Conservation (phyloP, 352 stramenopile genomes). For the Chrysophaeum taylorii region DNA sequence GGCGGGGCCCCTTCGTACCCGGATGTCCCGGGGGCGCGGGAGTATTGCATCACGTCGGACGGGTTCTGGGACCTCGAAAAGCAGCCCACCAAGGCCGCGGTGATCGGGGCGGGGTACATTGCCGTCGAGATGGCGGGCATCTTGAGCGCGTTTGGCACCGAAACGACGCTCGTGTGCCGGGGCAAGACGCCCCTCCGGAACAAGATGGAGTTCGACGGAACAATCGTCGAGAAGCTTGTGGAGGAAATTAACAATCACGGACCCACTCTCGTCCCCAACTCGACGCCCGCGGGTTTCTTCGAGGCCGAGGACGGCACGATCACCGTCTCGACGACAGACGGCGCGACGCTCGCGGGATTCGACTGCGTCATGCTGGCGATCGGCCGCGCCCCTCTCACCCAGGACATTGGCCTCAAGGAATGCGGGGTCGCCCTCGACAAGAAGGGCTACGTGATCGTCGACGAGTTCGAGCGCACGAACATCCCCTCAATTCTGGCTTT, state of each 20-base stretch:
- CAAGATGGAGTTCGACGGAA: not conserved
- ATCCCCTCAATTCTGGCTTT: slow-evolving; percentile 73
- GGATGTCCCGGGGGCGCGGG: slow-evolving; percentile 52
- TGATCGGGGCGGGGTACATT: slow-evolving; percentile 86
- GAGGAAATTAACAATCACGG: slow-evolving; percentile 51
- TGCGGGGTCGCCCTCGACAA: slow-evolving; percentile 51
- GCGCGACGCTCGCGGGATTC: slow-evolving; percentile 46
- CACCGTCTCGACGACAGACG: slow-evolving; percentile 40
- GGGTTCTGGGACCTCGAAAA: slow-evolving; percentile 48
- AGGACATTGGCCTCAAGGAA: slow-evolving; percentile 56
- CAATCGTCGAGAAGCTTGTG: slow-evolving; percentile 48
- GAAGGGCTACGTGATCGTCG: slow-evolving; percentile 67
- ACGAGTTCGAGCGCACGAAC: slow-evolving; percentile 77
- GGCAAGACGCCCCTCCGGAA: slow-evolving; percentile 62
- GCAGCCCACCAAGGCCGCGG: slow-evolving; percentile 70
- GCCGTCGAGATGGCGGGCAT: slow-evolving; percentile 78
- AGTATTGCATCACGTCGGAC: slow-evolving; percentile 70
- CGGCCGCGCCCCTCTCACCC: slow-evolving; percentile 40
- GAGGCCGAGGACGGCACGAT: slow-evolving; percentile 70
- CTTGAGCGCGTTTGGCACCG: slow-evolving; percentile 72
- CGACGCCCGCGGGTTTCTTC: slow-evolving; percentile 55
- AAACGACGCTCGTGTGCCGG: slow-evolving; percentile 75
- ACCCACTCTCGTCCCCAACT: slow-evolving; percentile 46
- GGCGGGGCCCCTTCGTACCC: slow-evolving; percentile 73
- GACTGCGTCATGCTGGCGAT: slow-evolving; percentile 70